These are phyloP conservation scores for Stephanodiscus triporus DNA, from an alignment of 108 stramenopile species.

Conservation along the genomic window DNA sequence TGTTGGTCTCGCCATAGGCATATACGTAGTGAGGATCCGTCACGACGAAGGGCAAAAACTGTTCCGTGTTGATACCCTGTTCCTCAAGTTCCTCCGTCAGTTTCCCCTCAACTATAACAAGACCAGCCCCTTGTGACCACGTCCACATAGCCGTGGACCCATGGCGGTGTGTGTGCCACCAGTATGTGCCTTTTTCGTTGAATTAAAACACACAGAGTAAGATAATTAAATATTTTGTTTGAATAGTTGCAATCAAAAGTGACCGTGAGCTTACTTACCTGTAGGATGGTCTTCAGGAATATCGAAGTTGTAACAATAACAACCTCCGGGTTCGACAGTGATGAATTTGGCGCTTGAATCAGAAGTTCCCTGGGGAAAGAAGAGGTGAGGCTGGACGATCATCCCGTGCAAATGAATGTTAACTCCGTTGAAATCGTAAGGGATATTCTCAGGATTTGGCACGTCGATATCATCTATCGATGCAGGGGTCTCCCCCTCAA, in stretches of 20 bases:
- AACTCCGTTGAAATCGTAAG: too few species aligned
- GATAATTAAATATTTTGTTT: too few species aligned
- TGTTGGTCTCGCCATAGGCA: too few species aligned
- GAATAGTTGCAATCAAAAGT: too few species aligned
- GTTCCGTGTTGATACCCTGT: slow-evolving; percentile 39
- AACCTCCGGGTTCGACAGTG: slow-evolving; percentile 43
- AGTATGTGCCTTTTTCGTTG: slow-evolving; percentile 33
- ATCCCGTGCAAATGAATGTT: too few species aligned
- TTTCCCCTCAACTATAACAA: slow-evolving; percentile 44
- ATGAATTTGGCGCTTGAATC: slow-evolving; percentile 49
- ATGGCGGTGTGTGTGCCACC: slow-evolving; percentile 64
- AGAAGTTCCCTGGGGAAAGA: slow-evolving; percentile 57
- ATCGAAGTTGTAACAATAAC: slow-evolving; percentile 54
- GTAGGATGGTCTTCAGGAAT: slow-evolving; percentile 57
- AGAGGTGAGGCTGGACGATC: slow-evolving; percentile 55
- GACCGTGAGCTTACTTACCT: slow-evolving; percentile 8
- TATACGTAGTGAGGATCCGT: too few species aligned
- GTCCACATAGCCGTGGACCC: slow-evolving; percentile 53
- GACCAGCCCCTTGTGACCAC: slow-evolving; percentile 57
- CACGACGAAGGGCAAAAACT: slow-evolving; percentile 19
- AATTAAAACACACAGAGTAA: too few species aligned
- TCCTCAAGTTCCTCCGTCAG: slow-evolving; percentile 36
- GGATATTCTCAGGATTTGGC: too few species aligned
- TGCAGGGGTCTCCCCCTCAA: too few species aligned
- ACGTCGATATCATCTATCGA: too few species aligned